phyloP scores from a whole-genome alignment of 2,329 filamentous ascomycete genomes.

The Apiospora arundinis region DNA sequence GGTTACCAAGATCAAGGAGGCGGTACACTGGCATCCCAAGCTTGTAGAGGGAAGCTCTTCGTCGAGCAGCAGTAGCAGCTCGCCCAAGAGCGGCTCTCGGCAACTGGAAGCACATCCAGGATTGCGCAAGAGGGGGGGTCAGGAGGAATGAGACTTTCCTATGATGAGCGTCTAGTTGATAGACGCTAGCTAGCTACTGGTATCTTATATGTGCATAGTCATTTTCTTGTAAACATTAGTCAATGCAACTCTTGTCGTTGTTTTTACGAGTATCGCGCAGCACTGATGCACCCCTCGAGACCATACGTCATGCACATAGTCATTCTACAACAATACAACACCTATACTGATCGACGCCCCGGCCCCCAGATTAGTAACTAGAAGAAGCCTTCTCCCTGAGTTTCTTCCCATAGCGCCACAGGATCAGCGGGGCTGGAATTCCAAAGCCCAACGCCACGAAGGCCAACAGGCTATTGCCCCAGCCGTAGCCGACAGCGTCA shows the following conservation, averaged over 20 bases:
- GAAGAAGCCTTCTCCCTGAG: conserved; percentile 35
- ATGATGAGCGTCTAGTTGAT: background rate
- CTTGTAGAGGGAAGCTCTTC: background rate
- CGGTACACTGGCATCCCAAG: background rate
- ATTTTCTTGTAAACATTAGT: too few relatives aligned
- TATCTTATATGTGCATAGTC: too few relatives aligned
- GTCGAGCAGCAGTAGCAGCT: background rate
- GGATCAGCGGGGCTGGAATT: conserved; percentile 49
- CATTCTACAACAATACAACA: too few relatives aligned
- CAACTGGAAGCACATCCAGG: background rate
- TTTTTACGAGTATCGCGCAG: too few relatives aligned
- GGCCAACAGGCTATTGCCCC: conserved; percentile 51
- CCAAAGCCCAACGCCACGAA: conserved; percentile 47
- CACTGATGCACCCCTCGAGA: too few relatives aligned
- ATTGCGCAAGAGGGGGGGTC: background rate
- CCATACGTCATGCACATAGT: too few relatives aligned
- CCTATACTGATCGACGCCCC: too few relatives aligned
- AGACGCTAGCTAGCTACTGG: too few relatives aligned
- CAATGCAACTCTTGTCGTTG: too few relatives aligned
- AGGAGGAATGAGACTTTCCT: background rate
- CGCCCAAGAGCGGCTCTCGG: background rate
- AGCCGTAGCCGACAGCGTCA: conserved; percentile 46
- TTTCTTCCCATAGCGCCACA: conserved; percentile 52
- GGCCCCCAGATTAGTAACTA: conserved; percentile 25
- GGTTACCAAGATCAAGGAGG: background rate